Conservation (phyloP, 257 asterid genomes). For the Paraleonurus japonicus region DNA sequence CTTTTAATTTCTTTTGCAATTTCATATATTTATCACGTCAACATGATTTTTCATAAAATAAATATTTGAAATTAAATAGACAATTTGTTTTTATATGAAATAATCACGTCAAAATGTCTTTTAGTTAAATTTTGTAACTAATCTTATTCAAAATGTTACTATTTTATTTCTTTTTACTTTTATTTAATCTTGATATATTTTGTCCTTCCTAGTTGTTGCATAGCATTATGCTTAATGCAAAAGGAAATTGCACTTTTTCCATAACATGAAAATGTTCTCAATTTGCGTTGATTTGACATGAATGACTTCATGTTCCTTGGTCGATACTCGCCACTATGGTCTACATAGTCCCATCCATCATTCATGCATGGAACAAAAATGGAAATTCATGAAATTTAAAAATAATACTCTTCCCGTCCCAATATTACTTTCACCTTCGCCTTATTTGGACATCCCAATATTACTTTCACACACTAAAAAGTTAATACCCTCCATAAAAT, state of each 20-base stretch:
- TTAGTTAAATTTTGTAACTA: too few species aligned
- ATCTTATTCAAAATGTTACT: neutral
- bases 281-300: neutral
- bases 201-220: neutral
- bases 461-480: too few species aligned
- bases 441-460: too few species aligned
- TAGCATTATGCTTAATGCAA: constrained; percentile 6
- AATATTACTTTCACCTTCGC: too few species aligned
- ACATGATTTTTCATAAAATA: too few species aligned
- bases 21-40: too few species aligned
- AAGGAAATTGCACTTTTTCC: neutral
- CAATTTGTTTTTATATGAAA: too few species aligned
- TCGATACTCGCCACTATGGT: neutral
- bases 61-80: too few species aligned
- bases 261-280: neutral
- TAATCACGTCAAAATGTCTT: too few species aligned
- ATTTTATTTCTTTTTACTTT: neutral
- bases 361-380: neutral
- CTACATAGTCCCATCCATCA: neutral
- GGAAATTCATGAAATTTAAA: neutral
- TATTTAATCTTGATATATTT: neutral
- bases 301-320: neutral
- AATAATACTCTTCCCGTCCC: too few species aligned
- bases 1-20: too few species aligned
- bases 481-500: too few species aligned